Evolutionary conservation across 208 protist species (phyloP).

Genomic region (Trypanosoma rangeli): DNA sequence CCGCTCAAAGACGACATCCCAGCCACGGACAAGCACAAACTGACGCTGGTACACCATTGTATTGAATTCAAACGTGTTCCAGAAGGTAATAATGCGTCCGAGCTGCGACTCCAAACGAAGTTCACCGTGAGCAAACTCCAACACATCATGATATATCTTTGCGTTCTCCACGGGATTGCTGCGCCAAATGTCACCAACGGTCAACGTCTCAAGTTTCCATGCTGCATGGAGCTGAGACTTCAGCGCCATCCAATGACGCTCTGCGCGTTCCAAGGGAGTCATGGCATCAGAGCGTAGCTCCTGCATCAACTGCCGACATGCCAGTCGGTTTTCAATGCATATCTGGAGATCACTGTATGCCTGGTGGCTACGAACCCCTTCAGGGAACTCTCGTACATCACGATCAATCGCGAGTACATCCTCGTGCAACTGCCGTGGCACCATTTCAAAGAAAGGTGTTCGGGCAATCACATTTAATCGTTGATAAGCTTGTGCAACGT

Average conservation of each 20-base stretch:
- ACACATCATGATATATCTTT: slow-evolving; percentile 92
- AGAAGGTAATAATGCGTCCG: slow-evolving; percentile 89
- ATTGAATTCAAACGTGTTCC: slow-evolving; percentile 93
- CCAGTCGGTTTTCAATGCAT: slow-evolving; percentile 43
- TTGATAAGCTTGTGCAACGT: slow-evolving; percentile 72
- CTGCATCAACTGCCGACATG: slow-evolving; percentile 75
- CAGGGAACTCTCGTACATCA: slow-evolving; percentile 58
- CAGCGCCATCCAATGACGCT: slow-evolving; percentile 77
- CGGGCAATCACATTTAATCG: slow-evolving; percentile 85
- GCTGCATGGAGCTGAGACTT: slow-evolving; percentile 91
- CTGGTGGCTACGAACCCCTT: slow-evolving; percentile 36
- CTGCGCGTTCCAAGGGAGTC: slow-evolving; percentile 69
- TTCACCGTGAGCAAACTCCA: slow-evolving; percentile 86
- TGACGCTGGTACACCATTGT: slow-evolving; percentile 95
- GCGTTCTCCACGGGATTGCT: slow-evolving; percentile 91
- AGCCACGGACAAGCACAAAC: slow-evolving; percentile 94
- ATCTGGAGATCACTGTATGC: slow-evolving; percentile 57
- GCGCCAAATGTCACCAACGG: slow-evolving; percentile 87
- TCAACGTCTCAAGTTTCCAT: slow-evolving; percentile 86
- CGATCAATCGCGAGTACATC: slow-evolving; percentile 65
- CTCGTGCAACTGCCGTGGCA: slow-evolving; percentile 87
- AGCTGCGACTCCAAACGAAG: slow-evolving; percentile 88
- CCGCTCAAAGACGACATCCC: slow-evolving; percentile 96
- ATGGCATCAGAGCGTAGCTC: slow-evolving; percentile 95
- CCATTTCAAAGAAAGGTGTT: slow-evolving; percentile 93